Evolutionary conservation across 345 rosid genomes (phyloP).

Genomic region (Salix exigua): DNA sequence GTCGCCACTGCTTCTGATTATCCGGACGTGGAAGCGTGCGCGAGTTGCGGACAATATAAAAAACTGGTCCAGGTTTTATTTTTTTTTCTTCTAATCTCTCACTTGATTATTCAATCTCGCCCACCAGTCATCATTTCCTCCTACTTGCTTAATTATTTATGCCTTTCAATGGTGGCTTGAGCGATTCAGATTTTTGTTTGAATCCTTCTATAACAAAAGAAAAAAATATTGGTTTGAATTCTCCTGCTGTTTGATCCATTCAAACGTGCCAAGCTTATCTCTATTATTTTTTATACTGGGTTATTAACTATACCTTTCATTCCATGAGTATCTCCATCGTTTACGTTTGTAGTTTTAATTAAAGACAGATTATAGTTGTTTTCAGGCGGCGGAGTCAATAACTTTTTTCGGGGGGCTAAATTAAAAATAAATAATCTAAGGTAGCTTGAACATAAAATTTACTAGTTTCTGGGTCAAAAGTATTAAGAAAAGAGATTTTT

Average conservation of each 20-base stretch:
- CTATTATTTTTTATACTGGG: not conserved
- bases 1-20: slow-evolving; percentile 17
- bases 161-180: not conserved
- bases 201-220: no score
- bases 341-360: no score
- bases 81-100: not conserved
- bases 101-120: not conserved
- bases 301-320: no score
- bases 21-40: slow-evolving; percentile 18
- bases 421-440: no score
- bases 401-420: no score
- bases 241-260: not conserved
- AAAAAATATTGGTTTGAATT: not conserved
- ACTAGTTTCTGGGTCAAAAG: no score
- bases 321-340: no score
- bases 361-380: no score
- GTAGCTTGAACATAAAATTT: no score
- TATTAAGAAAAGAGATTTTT: no score
- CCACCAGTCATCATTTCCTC: not conserved
- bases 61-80: not conserved
- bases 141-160: not conserved
- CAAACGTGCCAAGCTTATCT: not conserved
- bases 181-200: not conserved
- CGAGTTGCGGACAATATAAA: slow-evolving; percentile 5
- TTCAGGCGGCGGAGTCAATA: no score